phyloP scores from a whole-genome alignment of 1,139 yeast genomes.

The Hansenula sp. region DNA sequence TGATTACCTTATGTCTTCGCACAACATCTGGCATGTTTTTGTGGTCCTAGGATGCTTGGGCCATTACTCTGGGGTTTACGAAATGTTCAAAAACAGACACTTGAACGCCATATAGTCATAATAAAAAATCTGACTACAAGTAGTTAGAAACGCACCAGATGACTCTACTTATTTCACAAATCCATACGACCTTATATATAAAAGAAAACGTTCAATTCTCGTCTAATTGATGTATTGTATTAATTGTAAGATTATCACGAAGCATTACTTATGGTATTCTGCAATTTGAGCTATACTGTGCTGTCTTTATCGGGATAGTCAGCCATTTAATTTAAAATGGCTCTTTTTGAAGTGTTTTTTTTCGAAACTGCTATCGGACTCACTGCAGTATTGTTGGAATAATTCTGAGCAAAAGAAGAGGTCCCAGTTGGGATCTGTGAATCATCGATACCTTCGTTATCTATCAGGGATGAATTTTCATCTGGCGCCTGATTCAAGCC shows the following conservation, averaged over 20 bases:
- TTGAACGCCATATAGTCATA: constrained; percentile 6
- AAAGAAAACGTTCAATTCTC: background rate
- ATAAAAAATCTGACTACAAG: too few species aligned
- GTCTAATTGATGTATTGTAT: background rate
- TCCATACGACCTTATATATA: too few species aligned
- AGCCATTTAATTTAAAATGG: background rate
- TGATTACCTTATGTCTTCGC: constrained; percentile 71
- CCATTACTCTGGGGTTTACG: constrained; percentile 74
- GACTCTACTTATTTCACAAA: too few species aligned
- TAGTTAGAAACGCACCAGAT: too few species aligned
- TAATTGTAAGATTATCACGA: too few species aligned
- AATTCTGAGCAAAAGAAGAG: constrained; percentile 11
- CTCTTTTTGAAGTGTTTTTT: background rate
- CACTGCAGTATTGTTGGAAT: constrained; percentile 10
- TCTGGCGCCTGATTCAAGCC: background rate
- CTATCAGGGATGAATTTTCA: constrained; percentile 1
- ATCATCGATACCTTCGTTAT: background rate
- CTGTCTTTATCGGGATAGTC: too few species aligned
- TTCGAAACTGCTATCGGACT: constrained; percentile 6
- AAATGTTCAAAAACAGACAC: constrained; percentile 44
- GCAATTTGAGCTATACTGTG: too few species aligned
- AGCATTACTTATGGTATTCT: too few species aligned
- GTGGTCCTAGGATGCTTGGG: constrained; percentile 86
- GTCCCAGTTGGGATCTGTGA: background rate
- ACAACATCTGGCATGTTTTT: constrained; percentile 90